Percentiles rank a stretch among this genome's conserved stretches.
Evolutionary conservation across 495 filamentous ascomycete species (phyloP).

Genomic region (Neurospora sp.): DNA sequence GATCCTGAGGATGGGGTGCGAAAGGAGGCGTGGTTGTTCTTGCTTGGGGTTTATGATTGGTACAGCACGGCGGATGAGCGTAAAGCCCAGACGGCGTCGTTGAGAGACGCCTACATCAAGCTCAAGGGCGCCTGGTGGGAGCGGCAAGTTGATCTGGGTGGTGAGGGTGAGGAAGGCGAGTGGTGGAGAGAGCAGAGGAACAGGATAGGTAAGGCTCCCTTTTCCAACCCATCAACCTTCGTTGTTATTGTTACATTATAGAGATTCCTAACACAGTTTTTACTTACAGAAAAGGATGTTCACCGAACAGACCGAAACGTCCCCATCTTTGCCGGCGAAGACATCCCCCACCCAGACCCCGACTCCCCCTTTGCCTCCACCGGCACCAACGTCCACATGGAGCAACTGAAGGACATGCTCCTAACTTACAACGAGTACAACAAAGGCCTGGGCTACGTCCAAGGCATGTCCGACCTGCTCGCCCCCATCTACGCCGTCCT

Average conservation of each 20-base stretch:
- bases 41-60: constrained; percentile 88
- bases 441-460: constrained; percentile 85
- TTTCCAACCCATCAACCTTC: neutral
- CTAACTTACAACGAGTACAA: constrained; percentile 98
- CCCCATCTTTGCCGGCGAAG: constrained; percentile 89
- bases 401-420: constrained; percentile 99
- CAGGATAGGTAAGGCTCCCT: constrained; percentile 65
- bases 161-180: constrained; percentile 66
- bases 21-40: constrained; percentile 93
- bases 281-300: constrained; percentile 82
- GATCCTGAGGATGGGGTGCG: constrained; percentile 82
- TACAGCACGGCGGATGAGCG: constrained; percentile 74
- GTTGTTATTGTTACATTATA: neutral
- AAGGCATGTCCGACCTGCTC: constrained; percentile 96
- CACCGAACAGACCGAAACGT: constrained; percentile 92
- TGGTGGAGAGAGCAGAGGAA: constrained; percentile 94
- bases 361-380: constrained; percentile 85
- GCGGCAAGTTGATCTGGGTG: constrained; percentile 69
- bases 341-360: constrained; percentile 95
- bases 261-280: constrained; percentile 10
- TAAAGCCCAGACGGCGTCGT: constrained; percentile 67
- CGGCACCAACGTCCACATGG: constrained; percentile 94
- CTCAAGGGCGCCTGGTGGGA: constrained; percentile 97
- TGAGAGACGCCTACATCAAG: constrained; percentile 86
- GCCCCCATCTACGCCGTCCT: constrained; percentile 56